Evolutionary conservation across 2,329 filamentous ascomycete species (phyloP).

Genomic region (Penicillium sumatraense): DNA sequence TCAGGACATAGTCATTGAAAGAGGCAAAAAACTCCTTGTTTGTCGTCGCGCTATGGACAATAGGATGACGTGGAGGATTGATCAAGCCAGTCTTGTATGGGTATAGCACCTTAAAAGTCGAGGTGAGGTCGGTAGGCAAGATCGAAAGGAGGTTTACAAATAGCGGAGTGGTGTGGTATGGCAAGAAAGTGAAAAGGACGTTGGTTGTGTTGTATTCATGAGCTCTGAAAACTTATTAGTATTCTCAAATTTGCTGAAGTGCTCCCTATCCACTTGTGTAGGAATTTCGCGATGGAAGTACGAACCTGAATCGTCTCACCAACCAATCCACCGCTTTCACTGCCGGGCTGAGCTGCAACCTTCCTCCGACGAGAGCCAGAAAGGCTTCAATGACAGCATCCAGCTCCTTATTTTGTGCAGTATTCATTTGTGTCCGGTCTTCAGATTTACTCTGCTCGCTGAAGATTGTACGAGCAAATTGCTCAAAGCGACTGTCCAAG

Average conservation of each 20-base stretch:
- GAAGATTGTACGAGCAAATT: constrained; percentile 80
- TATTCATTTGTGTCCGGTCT: constrained; percentile 83
- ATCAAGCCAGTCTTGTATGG: constrained; percentile 82
- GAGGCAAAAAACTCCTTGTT: constrained; percentile 75
- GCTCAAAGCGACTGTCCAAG: constrained; percentile 77
- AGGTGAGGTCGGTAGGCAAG: constrained; percentile 72
- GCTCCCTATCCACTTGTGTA: not conserved
- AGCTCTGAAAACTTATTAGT: constrained; percentile 59
- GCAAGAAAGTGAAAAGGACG: constrained; percentile 83
- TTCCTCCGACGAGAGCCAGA: constrained; percentile 75
- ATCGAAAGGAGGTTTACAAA: constrained; percentile 89
- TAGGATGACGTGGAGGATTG: constrained; percentile 75
- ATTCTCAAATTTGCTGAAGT: not conserved
- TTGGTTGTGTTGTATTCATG: constrained; percentile 87
- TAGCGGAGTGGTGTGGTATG: constrained; percentile 84
- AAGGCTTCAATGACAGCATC: constrained; percentile 80
- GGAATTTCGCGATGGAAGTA: not conserved
- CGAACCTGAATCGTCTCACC: constrained; percentile 82
- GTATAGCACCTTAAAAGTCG: constrained; percentile 79
- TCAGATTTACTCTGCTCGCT: constrained; percentile 90
- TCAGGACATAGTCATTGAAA: constrained; percentile 78
- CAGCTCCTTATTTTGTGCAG: constrained; percentile 79
- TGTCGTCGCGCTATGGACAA: constrained; percentile 82
- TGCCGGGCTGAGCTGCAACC: constrained; percentile 81
- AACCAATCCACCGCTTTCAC: constrained; percentile 96